These are phyloP conservation scores for Colletotrichum aenigma DNA, from an alignment of 2,329 filamentous ascomycete species.

Conservation along the genomic window DNA sequence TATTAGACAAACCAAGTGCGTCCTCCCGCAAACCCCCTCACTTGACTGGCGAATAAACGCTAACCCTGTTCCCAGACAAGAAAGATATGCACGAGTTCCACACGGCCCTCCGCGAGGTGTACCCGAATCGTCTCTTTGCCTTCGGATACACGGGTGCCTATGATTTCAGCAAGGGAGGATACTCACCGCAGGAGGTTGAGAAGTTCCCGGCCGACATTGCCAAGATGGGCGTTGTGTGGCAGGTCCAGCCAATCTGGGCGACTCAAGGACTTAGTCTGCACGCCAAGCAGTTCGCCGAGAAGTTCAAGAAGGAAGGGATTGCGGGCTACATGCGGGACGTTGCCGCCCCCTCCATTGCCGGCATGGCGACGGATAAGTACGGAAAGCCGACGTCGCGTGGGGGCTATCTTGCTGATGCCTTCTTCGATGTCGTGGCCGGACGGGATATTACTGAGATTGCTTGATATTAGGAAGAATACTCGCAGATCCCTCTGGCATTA, in stretches of 20 bases:
- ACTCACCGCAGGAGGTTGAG: slow-evolving; percentile 32
- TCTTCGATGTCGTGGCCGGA: not conserved
- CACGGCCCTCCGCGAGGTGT: slow-evolving; percentile 34
- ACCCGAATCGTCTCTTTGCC: slow-evolving; percentile 38
- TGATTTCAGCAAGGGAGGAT: slow-evolving; percentile 37
- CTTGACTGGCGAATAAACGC: not conserved
- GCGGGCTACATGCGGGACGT: not conserved
- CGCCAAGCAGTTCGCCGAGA: slow-evolving; percentile 35
- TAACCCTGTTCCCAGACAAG: slow-evolving; percentile 36
- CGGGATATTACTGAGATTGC: not conserved
- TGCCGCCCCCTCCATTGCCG: not conserved
- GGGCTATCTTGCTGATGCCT: not conserved
- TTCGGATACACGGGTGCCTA: slow-evolving; percentile 43
- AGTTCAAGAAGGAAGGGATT: slow-evolving; percentile 26
- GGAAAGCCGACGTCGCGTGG: not conserved
- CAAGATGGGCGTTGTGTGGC: slow-evolving; percentile 41
- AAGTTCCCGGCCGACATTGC: slow-evolving; percentile 35
- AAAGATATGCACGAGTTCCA: slow-evolving; percentile 40
- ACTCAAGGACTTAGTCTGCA: slow-evolving; percentile 37
- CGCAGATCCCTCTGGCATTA: not conserved
- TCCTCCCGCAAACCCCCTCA: not conserved
- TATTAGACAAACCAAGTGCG: not conserved
- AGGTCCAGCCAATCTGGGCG: slow-evolving; percentile 44
- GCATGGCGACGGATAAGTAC: not conserved
- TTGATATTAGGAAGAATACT: not conserved